These are phyloP conservation scores for Phytophthora megakarya DNA, from an alignment of 352 stramenopile species.

Conservation along the genomic window DNA sequence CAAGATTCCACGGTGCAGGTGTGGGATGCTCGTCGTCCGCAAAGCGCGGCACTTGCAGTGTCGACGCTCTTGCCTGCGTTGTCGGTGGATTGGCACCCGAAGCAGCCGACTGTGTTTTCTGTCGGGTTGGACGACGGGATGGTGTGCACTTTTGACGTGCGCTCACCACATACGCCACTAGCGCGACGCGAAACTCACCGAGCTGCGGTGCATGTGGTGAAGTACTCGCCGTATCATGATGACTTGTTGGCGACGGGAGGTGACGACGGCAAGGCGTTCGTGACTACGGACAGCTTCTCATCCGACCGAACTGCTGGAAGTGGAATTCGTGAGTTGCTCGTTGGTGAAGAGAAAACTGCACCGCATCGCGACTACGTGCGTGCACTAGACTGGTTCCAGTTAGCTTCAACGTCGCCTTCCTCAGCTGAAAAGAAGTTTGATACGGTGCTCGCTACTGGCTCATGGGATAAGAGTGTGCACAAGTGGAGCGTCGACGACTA, in stretches of 20 bases:
- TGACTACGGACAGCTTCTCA: slow-evolving; percentile 45
- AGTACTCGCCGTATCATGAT: slow-evolving; percentile 66
- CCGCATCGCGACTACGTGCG: slow-evolving; percentile 77
- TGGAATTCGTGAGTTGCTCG: slow-evolving; percentile 27
- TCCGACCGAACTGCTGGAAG: slow-evolving; percentile 19
- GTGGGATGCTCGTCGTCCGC: slow-evolving; percentile 70
- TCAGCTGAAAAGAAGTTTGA: slow-evolving; percentile 8
- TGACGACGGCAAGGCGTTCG: slow-evolving; percentile 62
- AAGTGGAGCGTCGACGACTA: slow-evolving; percentile 48
- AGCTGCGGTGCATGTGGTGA: slow-evolving; percentile 60
- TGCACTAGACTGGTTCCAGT: slow-evolving; percentile 65
- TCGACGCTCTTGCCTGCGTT: slow-evolving; percentile 51
- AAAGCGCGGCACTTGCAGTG: slow-evolving; percentile 45
- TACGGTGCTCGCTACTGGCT: slow-evolving; percentile 50
- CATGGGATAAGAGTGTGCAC: slow-evolving; percentile 70
- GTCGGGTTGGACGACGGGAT: slow-evolving; percentile 69
- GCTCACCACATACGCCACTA: slow-evolving; percentile 50
- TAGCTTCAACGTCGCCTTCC: slow-evolving; percentile 4
- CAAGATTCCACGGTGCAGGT: slow-evolving; percentile 76
- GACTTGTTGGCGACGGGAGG: slow-evolving; percentile 66
- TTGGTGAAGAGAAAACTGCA: slow-evolving; percentile 21
- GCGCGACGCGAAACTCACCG: slow-evolving; percentile 42
- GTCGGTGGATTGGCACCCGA: slow-evolving; percentile 75
- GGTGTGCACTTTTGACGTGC: slow-evolving; percentile 73
- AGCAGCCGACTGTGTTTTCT: slow-evolving; percentile 54